Evolutionary conservation across 192 early-diverging fungal species (phyloP).

Genomic region (Umbelopsis isabellina): DNA sequence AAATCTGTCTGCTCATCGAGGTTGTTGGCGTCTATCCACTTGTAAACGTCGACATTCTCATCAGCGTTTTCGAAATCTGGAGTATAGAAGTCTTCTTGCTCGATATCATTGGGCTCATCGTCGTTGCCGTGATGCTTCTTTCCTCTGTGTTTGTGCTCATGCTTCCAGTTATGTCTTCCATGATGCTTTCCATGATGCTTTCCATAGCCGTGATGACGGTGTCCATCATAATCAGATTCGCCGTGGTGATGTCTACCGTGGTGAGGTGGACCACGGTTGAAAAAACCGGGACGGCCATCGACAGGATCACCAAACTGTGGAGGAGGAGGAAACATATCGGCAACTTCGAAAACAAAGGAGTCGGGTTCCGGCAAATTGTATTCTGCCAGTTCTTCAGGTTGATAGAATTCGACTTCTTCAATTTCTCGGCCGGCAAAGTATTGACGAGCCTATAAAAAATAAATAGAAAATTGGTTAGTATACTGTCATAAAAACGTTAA

Average conservation of each 20-base stretch:
- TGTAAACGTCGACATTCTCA: not conserved
- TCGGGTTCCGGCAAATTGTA: slow-evolving; percentile 12
- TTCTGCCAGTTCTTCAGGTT: not conserved
- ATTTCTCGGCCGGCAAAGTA: not conserved
- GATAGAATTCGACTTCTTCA: not conserved
- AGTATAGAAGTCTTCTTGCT: not conserved
- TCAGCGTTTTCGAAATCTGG: not conserved
- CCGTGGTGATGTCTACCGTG: not conserved
- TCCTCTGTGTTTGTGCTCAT: not conserved
- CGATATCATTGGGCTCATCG: not conserved
- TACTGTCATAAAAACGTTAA: not conserved
- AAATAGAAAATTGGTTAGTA: not conserved
- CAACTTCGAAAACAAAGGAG: not conserved
- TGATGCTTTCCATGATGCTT: slow-evolving; percentile 6
- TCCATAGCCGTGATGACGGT: not conserved
- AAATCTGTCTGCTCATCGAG: not conserved
- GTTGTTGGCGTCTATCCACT: not conserved
- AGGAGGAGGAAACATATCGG: not conserved
- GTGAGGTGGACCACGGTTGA: not conserved
- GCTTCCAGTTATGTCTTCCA: slow-evolving; percentile 1
- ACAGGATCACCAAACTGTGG: not conserved
- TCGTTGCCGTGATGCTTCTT: not conserved
- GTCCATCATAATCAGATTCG: not conserved
- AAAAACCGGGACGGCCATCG: not conserved
- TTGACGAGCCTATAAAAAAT: not conserved